phyloP scores from a whole-genome alignment of 2,329 filamentous ascomycete species.

The Diaporthe sp. region DNA sequence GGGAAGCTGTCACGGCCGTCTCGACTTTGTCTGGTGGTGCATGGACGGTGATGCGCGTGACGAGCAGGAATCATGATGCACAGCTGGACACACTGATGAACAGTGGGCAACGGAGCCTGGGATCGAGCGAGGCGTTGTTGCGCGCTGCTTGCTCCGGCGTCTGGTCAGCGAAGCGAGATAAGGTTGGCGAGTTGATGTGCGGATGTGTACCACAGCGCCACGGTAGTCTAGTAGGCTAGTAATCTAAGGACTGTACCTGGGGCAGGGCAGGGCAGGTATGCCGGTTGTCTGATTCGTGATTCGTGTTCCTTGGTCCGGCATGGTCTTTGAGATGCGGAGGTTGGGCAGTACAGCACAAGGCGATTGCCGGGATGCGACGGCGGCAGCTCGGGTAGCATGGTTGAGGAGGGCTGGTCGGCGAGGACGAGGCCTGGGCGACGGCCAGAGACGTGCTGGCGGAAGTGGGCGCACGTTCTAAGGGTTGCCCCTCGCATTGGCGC shows the following conservation, averaged over 20 bases:
- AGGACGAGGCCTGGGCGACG: conserved; percentile 13
- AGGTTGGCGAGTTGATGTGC: conserved; percentile 22
- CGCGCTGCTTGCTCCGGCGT: conserved; percentile 26
- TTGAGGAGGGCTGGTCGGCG: conserved; percentile 28
- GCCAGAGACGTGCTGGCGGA: conserved; percentile 20
- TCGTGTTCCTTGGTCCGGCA: conserved; percentile 31
- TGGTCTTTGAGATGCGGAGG: conserved; percentile 16
- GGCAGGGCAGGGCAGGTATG: conserved; percentile 10
- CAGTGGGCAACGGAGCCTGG: neutral
- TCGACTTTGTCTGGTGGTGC: conserved; percentile 9
- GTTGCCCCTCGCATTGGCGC: conserved; percentile 34
- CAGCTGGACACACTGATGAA: neutral
- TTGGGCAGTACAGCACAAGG: conserved; percentile 34
- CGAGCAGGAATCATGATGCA: conserved; percentile 16
- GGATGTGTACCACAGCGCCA: conserved; percentile 8
- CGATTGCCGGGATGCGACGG: conserved; percentile 33
- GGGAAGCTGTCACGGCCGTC: neutral
- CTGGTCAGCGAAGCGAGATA: conserved; percentile 30
- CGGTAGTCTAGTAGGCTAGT: neutral
- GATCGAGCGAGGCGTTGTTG: neutral
- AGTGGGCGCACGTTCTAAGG: conserved; percentile 20
- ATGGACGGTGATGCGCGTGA: conserved; percentile 8
- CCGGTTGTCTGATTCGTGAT: conserved; percentile 36
- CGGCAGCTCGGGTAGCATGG: conserved; percentile 21
- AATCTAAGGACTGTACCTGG: neutral